phyloP scores from a whole-genome alignment of 208 protist species.

The Leptomonas pyrrhocoris region DNA sequence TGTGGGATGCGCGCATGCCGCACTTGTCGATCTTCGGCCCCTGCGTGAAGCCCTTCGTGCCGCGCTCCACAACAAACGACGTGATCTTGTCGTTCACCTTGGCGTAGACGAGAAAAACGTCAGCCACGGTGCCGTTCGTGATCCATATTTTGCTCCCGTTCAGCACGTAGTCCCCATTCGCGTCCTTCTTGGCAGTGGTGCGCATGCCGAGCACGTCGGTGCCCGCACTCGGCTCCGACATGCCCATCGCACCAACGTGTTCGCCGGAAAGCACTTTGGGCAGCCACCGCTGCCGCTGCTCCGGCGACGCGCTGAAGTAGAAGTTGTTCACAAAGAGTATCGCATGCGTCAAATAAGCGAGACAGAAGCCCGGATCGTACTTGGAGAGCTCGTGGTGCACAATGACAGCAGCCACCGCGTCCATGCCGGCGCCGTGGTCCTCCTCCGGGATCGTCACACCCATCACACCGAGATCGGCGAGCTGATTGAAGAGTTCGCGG shows the following conservation, averaged over 20 bases:
- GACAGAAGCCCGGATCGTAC: constrained; percentile 75
- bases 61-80: constrained; percentile 64
- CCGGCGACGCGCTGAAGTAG: constrained; percentile 76
- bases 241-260: constrained; percentile 95
- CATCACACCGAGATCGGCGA: constrained; percentile 94
- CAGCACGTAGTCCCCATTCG: constrained; percentile 78
- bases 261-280: constrained; percentile 94
- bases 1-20: constrained; percentile 79
- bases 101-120: constrained; percentile 96
- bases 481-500: constrained; percentile 90
- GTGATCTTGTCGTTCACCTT: constrained; percentile 92
- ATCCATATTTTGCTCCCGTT: constrained; percentile 98
- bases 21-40: constrained; percentile 83
- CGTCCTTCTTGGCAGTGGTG: constrained; percentile 82
- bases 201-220: constrained; percentile 97
- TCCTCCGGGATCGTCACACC: constrained; percentile 94
- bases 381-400: constrained; percentile 85
- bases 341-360: constrained; percentile 81
- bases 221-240: constrained; percentile 94
- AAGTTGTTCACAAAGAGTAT: constrained; percentile 91
- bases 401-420: constrained; percentile 75
- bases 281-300: constrained; percentile 92
- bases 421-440: constrained; percentile 91
- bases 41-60: constrained; percentile 61
- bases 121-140: constrained; percentile 96